Conservation (phyloP, 2,329 filamentous ascomycete species). For the Exophiala sp. region DNA sequence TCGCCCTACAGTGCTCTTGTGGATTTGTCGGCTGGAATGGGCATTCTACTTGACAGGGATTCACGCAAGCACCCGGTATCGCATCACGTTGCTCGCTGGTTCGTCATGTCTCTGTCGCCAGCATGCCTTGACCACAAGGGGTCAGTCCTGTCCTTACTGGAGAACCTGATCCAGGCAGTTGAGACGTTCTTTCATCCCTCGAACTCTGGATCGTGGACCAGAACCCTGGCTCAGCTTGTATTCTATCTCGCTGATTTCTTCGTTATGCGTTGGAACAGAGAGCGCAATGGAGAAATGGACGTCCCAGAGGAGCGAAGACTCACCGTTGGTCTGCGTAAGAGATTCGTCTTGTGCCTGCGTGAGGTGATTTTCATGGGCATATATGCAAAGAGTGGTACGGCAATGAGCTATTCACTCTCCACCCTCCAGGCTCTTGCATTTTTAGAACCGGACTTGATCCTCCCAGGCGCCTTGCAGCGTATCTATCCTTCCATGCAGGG, state of each 20-base stretch:
- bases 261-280: constrained; percentile 94
- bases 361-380: constrained; percentile 98
- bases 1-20: constrained; percentile 81
- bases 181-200: constrained; percentile 99
- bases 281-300: constrained; percentile 87
- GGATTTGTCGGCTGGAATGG: constrained; percentile 78
- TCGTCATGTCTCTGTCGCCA: constrained; percentile 89
- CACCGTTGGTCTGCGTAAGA: constrained; percentile 73
- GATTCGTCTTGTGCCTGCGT: constrained; percentile 83
- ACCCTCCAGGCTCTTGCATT: constrained; percentile 86
- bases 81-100: constrained; percentile 89
- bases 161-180: constrained; percentile 88
- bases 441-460: constrained; percentile 83
- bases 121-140: constrained; percentile 70
- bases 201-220: constrained; percentile 90
- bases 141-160: constrained; percentile 78
- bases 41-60: constrained; percentile 84
- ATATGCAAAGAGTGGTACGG: constrained; percentile 89
- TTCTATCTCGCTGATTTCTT: constrained; percentile 95
- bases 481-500: constrained; percentile 98
- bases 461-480: constrained; percentile 88
- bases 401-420: constrained; percentile 87
- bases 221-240: constrained; percentile 81
- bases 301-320: constrained; percentile 75
- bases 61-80: constrained; percentile 87